Evolutionary conservation across 768 basidiomycete genomes (phyloP).

Genomic region (Trametes cinnabarina): DNA sequence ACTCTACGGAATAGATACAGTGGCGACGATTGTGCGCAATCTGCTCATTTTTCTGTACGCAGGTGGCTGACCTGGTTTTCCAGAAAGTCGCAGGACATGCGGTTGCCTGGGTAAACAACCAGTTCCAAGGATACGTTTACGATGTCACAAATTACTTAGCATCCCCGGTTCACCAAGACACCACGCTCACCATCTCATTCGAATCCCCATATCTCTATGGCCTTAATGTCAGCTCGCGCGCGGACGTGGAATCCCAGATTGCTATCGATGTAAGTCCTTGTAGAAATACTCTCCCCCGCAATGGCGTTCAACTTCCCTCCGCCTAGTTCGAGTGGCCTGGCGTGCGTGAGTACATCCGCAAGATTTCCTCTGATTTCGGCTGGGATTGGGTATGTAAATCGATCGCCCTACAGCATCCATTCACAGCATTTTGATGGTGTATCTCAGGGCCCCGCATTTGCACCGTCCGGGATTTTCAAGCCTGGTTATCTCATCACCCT

Average conservation of each 20-base stretch:
- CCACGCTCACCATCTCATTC: constrained; percentile 48
- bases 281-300: too few relatives aligned
- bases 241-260: constrained; percentile 48
- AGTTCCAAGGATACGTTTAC: constrained; percentile 53
- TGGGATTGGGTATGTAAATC: constrained; percentile 53
- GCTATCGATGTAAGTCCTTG: constrained; percentile 26
- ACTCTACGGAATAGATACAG: constrained; percentile 57
- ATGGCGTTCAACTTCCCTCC: not conserved
- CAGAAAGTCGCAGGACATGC: constrained; percentile 51
- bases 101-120: constrained; percentile 57
- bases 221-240: constrained; percentile 47
- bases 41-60: too few relatives aligned
- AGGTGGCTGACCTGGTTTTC: not conserved
- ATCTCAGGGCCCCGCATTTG: constrained; percentile 56
- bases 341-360: constrained; percentile 48
- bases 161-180: constrained; percentile 32
- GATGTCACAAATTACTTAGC: constrained; percentile 48
- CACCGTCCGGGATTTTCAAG: constrained; percentile 53
- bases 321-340: constrained; percentile 50
- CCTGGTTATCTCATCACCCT: constrained; percentile 53
- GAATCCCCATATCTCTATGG: constrained; percentile 56
- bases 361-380: constrained; percentile 54
- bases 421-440: too few relatives aligned
- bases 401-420: too few relatives aligned
- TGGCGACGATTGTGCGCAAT: constrained; percentile 54